Conservation (phyloP, 805 yeast species). For the Candida sakaeoensis region DNA sequence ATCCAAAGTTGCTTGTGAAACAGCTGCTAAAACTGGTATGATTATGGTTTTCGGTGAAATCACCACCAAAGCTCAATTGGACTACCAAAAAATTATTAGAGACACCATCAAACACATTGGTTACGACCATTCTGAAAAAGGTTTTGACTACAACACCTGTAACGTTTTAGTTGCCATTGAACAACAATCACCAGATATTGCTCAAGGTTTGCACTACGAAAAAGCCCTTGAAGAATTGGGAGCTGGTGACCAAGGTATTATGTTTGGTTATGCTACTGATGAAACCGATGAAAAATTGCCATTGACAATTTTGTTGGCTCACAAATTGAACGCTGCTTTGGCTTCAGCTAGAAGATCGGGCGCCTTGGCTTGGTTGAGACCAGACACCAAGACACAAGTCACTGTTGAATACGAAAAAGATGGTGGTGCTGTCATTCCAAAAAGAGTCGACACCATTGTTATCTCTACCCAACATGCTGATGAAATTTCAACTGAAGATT, state of each 20-base stretch:
- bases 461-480: conserved; percentile 98
- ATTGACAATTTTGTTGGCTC: conserved; percentile 88
- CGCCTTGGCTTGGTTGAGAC: conserved; percentile 93
- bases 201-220: conserved; percentile 98
- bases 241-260: conserved; percentile 99
- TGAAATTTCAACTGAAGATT: conserved; percentile 86
- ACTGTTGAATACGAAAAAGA: conserved; percentile 94
- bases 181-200: conserved; percentile 98
- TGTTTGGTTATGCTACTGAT: conserved; percentile 99
- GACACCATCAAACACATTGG: conserved; percentile 98
- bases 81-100: conserved; percentile 96
- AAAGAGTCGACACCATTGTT: conserved; percentile 96
- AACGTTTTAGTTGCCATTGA: conserved; percentile 98
- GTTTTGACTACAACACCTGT: conserved; percentile 99
- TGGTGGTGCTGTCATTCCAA: conserved; percentile 91
- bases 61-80: conserved; percentile 92
- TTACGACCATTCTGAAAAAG: conserved; percentile 92
- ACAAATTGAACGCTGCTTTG: conserved; percentile 93
- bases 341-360: conserved; percentile 98
- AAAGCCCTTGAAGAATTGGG: conserved; percentile 94
- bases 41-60: conserved; percentile 99
- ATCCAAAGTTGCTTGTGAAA: conserved; percentile 98
- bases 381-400: conserved; percentile 99
- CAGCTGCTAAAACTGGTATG: conserved; percentile 99
- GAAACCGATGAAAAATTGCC: conserved; percentile 98